Evolutionary conservation across 768 basidiomycete species (phyloP).

Genomic region (Termitomyces heimii): DNA sequence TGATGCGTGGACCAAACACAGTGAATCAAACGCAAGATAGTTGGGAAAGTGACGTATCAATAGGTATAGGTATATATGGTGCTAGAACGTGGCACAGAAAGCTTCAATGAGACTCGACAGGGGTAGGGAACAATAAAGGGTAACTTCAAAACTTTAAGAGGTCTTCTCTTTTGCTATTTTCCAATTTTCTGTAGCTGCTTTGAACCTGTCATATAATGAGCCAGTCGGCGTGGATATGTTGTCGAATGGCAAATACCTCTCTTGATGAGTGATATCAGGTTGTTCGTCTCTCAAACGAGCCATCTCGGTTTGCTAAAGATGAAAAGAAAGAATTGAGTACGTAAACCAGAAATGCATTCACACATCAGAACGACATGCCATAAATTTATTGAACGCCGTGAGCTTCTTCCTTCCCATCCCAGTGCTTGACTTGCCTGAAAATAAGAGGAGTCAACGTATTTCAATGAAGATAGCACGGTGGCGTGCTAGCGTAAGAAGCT

Average conservation of each 20-base stretch:
- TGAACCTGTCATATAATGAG: slow-evolving; percentile 44
- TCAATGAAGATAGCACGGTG: slow-evolving; percentile 12
- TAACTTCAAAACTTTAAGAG: slow-evolving; percentile 14
- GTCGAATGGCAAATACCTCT: slow-evolving; percentile 43
- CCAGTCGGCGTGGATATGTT: slow-evolving; percentile 1
- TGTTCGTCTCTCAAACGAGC: slow-evolving; percentile 72
- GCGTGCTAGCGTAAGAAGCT: slow-evolving; percentile 17
- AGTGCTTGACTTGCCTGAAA: slow-evolving; percentile 44
- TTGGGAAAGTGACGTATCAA: not conserved
- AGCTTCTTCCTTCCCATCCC: slow-evolving; percentile 52
- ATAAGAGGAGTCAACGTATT: slow-evolving; percentile 13
- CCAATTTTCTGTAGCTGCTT: slow-evolving; percentile 72
- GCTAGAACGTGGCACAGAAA: not conserved
- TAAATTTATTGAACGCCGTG: slow-evolving; percentile 74
- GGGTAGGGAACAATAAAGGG: no score
- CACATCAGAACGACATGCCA: slow-evolving; percentile 26
- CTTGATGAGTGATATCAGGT: slow-evolving; percentile 67
- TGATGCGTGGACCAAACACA: slow-evolving; percentile 14
- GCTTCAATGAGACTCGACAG: not conserved
- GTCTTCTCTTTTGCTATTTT: slow-evolving; percentile 64
- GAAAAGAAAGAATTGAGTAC: not conserved
- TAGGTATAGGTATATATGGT: not conserved
- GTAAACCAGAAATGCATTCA: not conserved
- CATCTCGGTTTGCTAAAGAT: slow-evolving; percentile 64
- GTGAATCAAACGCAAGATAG: slow-evolving; percentile 4